Evolutionary conservation across 139 green algal species (phyloP), one percentile per base, ranked within the genome.

Genomic region (Chlorella sp.): DNA sequence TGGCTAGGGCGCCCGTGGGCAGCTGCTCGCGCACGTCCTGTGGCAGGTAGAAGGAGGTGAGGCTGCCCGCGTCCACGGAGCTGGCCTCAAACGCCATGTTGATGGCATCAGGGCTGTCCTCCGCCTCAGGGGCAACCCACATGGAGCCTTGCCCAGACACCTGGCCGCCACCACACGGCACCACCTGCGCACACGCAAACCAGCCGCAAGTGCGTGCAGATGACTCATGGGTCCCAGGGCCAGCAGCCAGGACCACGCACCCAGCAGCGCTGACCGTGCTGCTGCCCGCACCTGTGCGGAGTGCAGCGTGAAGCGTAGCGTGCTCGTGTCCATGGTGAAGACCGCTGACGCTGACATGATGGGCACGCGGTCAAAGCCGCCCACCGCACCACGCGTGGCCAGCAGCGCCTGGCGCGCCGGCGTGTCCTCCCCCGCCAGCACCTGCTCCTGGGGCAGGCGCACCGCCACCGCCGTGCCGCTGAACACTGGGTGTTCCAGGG

Each of bases 401-500:
- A 74, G 67, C 62, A 82, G 49, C 35, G 72, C 81, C 30, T 49
- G 29, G 67, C 76, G 72, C 34, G 81, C 77, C 0, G 69, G 60
- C 2, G 50, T 71, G 33, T 61, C 55, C 77, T 87, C 77, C 29
- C 68, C 31, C 2, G 72, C 73, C 27, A 66, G 60, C 65, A 85
- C 22, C 55, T 3, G 24, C 22, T 24, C 24, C 64, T 22, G 3
- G 49, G n/a, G 27, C 27, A 35, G 42, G 1, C 49, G 42, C 29
- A 73, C 49, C 2, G 60, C 30, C 51, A 79, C 65, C 2, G 66
- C 64, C 59, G 70, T 73, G 73, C 89, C 89, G 32, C 84, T 91
- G 80, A 96, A 97, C 1, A 97, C 82, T 1, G 94, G 94, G 67
- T 90, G 81, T 73, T 98, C 94, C 36, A 98, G 86, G 1, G 92